Conservation (phyloP, 179 eudicot genomes). For the Sideroxylon spinosum region DNA sequence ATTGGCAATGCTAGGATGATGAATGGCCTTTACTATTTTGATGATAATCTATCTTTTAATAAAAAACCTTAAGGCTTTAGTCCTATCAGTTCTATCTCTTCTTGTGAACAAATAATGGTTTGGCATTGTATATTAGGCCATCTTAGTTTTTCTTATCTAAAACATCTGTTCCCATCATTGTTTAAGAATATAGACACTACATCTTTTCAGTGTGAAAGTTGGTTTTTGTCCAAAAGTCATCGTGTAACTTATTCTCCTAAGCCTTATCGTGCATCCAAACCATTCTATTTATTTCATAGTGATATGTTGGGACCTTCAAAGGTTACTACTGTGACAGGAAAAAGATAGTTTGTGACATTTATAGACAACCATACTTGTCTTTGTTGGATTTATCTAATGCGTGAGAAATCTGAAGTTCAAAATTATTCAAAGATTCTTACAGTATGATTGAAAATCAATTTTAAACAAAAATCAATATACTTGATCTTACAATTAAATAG, state of each 20-base stretch:
- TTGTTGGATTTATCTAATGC: neutral
- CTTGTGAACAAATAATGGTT: too few species aligned
- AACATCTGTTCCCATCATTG: too few species aligned
- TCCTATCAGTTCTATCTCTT: too few species aligned
- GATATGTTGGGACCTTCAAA: neutral
- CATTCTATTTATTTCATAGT: neutral
- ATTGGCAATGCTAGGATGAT: too few species aligned
- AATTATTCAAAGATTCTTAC: neutral
- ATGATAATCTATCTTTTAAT: too few species aligned
- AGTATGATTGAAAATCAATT: neutral
- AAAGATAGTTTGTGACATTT: neutral
- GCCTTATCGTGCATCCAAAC: neutral
- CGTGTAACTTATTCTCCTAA: neutral
- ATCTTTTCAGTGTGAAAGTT: slow-evolving; percentile 1
- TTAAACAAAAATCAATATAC: neutral
- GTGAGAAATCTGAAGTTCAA: neutral
- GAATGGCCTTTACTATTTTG: too few species aligned
- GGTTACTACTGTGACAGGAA: neutral
- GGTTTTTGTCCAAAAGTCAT: neutral
- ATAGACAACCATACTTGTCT: neutral
- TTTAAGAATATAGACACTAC: too few species aligned
- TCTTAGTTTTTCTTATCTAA: too few species aligned
- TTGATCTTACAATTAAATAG: neutral
- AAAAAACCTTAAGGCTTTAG: too few species aligned
- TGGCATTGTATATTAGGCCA: too few species aligned